phyloP scores from a whole-genome alignment of 2,329 filamentous ascomycete species.

The Plenodomus lindquistii region DNA sequence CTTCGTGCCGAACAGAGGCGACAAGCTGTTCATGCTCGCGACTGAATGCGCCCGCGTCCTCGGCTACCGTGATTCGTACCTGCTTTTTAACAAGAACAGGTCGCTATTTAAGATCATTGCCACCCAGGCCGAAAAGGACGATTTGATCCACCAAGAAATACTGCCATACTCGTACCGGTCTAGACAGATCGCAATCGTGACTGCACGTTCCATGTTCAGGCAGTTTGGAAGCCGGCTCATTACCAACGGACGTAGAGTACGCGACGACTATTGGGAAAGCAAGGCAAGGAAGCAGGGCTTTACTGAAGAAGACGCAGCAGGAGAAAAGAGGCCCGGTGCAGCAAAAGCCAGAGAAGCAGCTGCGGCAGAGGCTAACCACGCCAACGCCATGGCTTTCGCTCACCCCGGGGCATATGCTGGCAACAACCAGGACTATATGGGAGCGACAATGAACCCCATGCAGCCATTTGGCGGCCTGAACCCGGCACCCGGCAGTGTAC shows the following conservation, averaged over 20 bases:
- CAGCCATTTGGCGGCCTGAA: slow-evolving; percentile 60
- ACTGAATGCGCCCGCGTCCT: slow-evolving; percentile 95
- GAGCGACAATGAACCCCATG: slow-evolving; percentile 33
- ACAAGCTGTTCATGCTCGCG: slow-evolving; percentile 97
- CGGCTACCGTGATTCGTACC: slow-evolving; percentile 94
- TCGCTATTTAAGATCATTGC: slow-evolving; percentile 98
- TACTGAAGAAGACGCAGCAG: slow-evolving; percentile 92
- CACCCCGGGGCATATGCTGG: slow-evolving; percentile 35
- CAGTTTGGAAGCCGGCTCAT: slow-evolving; percentile 97
- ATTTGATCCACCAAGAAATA: slow-evolving; percentile 92
- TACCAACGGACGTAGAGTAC: slow-evolving; percentile 82
- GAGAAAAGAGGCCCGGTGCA: slow-evolving; percentile 92
- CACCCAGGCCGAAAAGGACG: slow-evolving; percentile 93
- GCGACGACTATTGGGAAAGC: slow-evolving; percentile 98
- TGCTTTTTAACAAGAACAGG: slow-evolving; percentile 97
- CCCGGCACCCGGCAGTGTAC: slow-evolving; percentile 70
- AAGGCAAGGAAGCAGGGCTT: slow-evolving; percentile 98
- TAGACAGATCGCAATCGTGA: slow-evolving; percentile 98
- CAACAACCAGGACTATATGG: slow-evolving; percentile 40
- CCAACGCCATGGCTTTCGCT: slow-evolving; percentile 51
- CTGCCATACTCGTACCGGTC: slow-evolving; percentile 96
- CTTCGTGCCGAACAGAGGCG: slow-evolving; percentile 83
- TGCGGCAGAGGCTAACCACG: slow-evolving; percentile 64
- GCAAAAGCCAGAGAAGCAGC: slow-evolving; percentile 85
- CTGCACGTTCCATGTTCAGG: slow-evolving; percentile 96